Evolutionary conservation across 805 yeast genomes (phyloP), one percentile per base, ranked within the genome.

Genomic region (Dipodascus albidus): DNA sequence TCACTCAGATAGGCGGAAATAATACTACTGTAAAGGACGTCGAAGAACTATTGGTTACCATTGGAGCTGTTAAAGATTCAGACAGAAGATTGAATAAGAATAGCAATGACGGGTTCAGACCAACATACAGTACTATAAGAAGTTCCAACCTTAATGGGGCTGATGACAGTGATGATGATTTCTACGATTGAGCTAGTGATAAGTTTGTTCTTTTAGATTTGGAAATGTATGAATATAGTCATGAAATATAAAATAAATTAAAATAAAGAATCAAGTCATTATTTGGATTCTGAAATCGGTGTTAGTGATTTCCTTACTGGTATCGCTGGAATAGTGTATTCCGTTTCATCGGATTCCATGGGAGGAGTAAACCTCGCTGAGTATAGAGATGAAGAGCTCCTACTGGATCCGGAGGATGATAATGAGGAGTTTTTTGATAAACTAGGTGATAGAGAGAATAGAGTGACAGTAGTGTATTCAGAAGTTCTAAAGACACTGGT

Each of bases 1-100:
- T 91, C 62, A 76, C 85, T 2, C 81, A 83, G 60, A 65, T 93
- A 49, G 96, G 96, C 8, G 99, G 99, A 2, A 85, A 83, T 64
- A 81, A 84, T 49, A 81, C 96, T 1, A 77, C 70, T 15, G 48
- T 80, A 23, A 69, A 70, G 48, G 98, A 93, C 66, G 61, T 93
- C 48, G 97, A 90, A 67, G 72, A 72, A 50, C 76, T 87, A 15
- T 68, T 91, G 62, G 85, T 87, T 48, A 78, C 75, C 50, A 69
- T 81, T 3, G 82, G 80, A 1, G 87, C 90, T 0, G 80, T 90
- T 1, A 73, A 76, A 54, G 79, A 75, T 48, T 70, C 74, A 14
- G 98, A 91, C 65, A 75, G 76, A 52, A 73, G 98, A 57, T 70
- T 91, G 52, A 59, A 72, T 2, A 76, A 78, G 49, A 68, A 74